A percentile compares a stretch with the other conserved stretches of the same genome.
Conservation (phyloP, 2,329 filamentous ascomycete species). For the Calonectria hongkongensis region DNA sequence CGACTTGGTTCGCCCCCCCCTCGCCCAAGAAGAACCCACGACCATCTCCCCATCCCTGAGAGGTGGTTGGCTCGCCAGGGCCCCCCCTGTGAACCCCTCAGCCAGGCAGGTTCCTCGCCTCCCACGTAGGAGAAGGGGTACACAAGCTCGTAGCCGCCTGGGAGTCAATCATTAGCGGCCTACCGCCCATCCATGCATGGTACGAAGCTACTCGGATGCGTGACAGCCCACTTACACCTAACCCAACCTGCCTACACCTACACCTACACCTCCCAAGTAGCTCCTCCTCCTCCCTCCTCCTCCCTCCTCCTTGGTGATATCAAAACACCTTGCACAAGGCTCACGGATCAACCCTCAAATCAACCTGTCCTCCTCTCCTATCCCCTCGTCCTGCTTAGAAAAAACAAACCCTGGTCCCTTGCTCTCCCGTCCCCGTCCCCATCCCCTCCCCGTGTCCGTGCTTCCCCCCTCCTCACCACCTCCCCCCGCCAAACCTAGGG, state of each 20-base stretch:
- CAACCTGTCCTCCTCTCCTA: background rate
- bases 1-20: constrained; percentile 23
- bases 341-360: background rate
- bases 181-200: constrained; percentile 22
- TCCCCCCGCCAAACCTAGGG: constrained; percentile 14
- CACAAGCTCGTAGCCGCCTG: constrained; percentile 18
- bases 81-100: constrained; percentile 26
- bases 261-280: background rate
- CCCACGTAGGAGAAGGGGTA: constrained; percentile 23
- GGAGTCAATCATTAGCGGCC: constrained; percentile 23
- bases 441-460: constrained; percentile 31
- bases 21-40: background rate
- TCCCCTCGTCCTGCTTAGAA: background rate
- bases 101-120: constrained; percentile 24
- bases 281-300: background rate
- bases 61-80: constrained; percentile 24
- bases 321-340: constrained; percentile 9
- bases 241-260: too few species aligned
- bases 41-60: constrained; percentile 18
- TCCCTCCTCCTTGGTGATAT: background rate
- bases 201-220: constrained; percentile 10
- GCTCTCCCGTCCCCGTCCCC: constrained; percentile 25
- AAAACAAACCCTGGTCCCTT: constrained; percentile 13
- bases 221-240: constrained; percentile 20
- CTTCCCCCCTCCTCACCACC: constrained; percentile 10